Conservation (phyloP, 371 early-diverging fungal genomes). For the Mucor piriformis region DNA sequence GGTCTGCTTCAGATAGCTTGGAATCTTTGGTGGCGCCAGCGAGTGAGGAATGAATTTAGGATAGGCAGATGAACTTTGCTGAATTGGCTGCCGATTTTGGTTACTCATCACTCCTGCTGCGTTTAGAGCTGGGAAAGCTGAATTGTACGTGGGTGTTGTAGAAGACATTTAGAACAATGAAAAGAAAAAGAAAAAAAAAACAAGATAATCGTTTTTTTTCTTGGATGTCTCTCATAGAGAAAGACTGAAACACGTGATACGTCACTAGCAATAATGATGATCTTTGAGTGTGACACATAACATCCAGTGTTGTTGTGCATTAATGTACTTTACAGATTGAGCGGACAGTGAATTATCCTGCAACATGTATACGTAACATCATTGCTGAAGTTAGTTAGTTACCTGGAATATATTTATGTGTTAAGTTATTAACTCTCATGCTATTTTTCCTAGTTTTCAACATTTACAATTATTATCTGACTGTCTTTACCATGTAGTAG, state of each 20-base stretch:
- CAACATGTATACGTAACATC: too few relatives aligned
- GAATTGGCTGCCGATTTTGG: neutral
- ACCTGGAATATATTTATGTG: too few relatives aligned
- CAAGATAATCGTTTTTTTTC: neutral
- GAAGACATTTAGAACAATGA: neutral
- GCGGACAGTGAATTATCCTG: too few relatives aligned
- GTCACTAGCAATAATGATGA: neutral
- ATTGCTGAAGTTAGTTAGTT: too few relatives aligned
- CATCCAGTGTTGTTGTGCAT: too few relatives aligned
- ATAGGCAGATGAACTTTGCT: neutral
- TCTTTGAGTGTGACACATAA: too few relatives aligned
- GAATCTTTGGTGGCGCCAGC: conserved; percentile 36
- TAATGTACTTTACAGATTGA: too few relatives aligned
- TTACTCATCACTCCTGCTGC: neutral
- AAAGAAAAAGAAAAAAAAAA: neutral
- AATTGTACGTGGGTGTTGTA: conserved; percentile 9
- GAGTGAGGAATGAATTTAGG: conserved; percentile 15
- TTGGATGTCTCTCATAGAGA: neutral
- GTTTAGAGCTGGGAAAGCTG: conserved; percentile 20
- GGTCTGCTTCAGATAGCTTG: conserved; percentile 43
- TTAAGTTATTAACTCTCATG: too few relatives aligned
- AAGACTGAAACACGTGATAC: neutral
- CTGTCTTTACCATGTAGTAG: too few relatives aligned
- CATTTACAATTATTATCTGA: too few relatives aligned
- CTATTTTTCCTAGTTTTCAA: too few relatives aligned